Conservation (phyloP, 192 early-diverging fungal species). For the Backusella circina region DNA sequence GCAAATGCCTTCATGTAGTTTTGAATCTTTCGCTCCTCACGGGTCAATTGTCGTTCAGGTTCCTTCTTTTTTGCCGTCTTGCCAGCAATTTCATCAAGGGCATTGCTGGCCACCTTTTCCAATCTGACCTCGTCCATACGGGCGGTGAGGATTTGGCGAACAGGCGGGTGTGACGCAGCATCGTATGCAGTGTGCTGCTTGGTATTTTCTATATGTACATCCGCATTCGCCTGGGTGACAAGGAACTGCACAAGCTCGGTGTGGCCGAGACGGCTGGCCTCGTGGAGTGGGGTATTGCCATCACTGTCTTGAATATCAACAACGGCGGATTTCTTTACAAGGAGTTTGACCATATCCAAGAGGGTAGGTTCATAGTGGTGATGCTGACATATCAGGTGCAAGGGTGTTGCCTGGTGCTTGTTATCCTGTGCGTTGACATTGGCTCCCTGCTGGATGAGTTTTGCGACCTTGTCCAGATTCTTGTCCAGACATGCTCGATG, state of each 20-base stretch:
- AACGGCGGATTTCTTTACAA: conserved; percentile 55
- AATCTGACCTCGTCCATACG: conserved; percentile 14
- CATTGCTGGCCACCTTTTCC: conserved; percentile 10
- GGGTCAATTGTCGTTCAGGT: conserved; percentile 37
- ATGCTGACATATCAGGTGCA: conserved; percentile 41
- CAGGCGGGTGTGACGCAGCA: conserved; percentile 21
- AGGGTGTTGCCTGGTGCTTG: conserved; percentile 54
- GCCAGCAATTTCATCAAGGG: conserved; percentile 9
- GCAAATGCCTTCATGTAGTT: conserved; percentile 56
- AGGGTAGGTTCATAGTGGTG: conserved; percentile 26
- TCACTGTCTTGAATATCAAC: conserved; percentile 38
- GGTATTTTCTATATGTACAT: conserved; percentile 39
- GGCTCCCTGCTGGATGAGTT: conserved; percentile 58
- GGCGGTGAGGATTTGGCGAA: conserved; percentile 7
- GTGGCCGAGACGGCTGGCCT: conserved; percentile 60
- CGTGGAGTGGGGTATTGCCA: conserved; percentile 63
- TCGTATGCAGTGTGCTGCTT: conserved; percentile 54
- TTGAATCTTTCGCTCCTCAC: conserved; percentile 68
- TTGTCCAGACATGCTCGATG: conserved; percentile 45
- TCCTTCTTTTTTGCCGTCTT: background rate
- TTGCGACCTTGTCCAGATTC: conserved; percentile 39
- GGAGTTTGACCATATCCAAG: conserved; percentile 37
- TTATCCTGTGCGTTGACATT: conserved; percentile 68
- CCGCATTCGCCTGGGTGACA: conserved; percentile 38
- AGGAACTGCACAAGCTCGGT: conserved; percentile 38